Evolutionary conservation across 2,329 filamentous ascomycete species (phyloP).

Genomic region (Cadophora sp.): DNA sequence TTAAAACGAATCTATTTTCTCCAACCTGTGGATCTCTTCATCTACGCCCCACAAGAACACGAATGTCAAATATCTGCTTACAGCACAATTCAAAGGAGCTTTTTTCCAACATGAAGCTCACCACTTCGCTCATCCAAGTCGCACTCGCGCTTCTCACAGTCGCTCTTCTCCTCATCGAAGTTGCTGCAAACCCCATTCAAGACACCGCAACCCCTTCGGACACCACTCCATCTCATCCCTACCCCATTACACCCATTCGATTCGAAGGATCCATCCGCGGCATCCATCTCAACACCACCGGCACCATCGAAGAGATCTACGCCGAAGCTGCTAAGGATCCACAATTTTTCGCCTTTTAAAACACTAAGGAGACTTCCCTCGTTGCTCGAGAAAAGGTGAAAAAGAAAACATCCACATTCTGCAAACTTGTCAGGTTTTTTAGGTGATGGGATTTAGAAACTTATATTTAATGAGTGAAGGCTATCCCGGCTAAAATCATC

Average conservation of each 20-base stretch:
- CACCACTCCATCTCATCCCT: background rate
- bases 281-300: background rate
- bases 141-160: background rate
- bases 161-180: background rate
- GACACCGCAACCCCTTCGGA: background rate
- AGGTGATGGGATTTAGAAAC: background rate
- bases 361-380: background rate
- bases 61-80: background rate
- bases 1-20: too few species aligned
- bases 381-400: background rate
- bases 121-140: background rate
- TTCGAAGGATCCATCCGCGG: background rate
- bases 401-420: too few species aligned
- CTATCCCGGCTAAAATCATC: background rate
- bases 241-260: background rate
- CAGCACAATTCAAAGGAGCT: too few species aligned
- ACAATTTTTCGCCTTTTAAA: background rate
- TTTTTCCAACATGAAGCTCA: background rate
- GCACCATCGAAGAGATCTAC: background rate
- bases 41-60: background rate
- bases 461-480: background rate
- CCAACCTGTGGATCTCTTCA: background rate
- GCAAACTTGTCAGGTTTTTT: too few species aligned
- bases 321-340: background rate
- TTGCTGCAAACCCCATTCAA: background rate